These are phyloP conservation scores for Stagonosporopsis chrysanthemi DNA, from an alignment of 2,329 filamentous ascomycete genomes.

Conservation along the genomic window DNA sequence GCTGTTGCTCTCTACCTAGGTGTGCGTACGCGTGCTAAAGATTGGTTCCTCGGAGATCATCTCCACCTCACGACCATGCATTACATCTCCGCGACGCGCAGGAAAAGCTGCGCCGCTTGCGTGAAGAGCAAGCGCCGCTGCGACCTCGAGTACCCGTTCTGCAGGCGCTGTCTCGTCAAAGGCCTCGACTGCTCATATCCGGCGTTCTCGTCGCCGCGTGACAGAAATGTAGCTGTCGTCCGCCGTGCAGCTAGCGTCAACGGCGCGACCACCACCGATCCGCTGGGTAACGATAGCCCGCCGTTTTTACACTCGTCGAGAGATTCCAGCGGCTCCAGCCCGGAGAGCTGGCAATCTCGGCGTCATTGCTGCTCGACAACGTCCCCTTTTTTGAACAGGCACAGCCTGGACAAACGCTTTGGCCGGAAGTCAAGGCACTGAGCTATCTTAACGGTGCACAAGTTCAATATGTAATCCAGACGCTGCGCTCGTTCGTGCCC, in stretches of 20 bases:
- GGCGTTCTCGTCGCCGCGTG: constrained; percentile 22
- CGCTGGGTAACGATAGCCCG: background rate
- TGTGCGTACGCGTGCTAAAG: background rate
- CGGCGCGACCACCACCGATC: constrained; percentile 9
- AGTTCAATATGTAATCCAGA: constrained; percentile 22
- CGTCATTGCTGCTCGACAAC: constrained; percentile 1
- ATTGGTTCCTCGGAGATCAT: background rate
- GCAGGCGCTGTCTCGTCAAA: constrained; percentile 39
- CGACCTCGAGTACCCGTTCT: constrained; percentile 41
- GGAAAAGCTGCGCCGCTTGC: constrained; percentile 40
- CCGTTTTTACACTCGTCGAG: constrained; percentile 13
- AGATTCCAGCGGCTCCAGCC: constrained; percentile 18
- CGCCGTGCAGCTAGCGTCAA: constrained; percentile 27
- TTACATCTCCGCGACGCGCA: constrained; percentile 43
- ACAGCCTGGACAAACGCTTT: background rate
- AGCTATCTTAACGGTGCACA: constrained; percentile 25
- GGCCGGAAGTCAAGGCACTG: constrained; percentile 15
- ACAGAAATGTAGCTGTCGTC: constrained; percentile 35
- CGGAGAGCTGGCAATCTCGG: constrained; percentile 16
- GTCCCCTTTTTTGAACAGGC: background rate
- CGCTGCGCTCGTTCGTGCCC: constrained; percentile 29
- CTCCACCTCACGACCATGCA: constrained; percentile 30
- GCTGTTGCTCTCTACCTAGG: background rate
- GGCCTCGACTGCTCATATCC: constrained; percentile 39
- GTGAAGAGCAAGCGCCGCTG: constrained; percentile 42